A percentile compares a stretch with the other conserved stretches of the same genome.
phyloP scores from a whole-genome alignment of 2,329 filamentous ascomycete genomes.

The Aspergillus jensenii region DNA sequence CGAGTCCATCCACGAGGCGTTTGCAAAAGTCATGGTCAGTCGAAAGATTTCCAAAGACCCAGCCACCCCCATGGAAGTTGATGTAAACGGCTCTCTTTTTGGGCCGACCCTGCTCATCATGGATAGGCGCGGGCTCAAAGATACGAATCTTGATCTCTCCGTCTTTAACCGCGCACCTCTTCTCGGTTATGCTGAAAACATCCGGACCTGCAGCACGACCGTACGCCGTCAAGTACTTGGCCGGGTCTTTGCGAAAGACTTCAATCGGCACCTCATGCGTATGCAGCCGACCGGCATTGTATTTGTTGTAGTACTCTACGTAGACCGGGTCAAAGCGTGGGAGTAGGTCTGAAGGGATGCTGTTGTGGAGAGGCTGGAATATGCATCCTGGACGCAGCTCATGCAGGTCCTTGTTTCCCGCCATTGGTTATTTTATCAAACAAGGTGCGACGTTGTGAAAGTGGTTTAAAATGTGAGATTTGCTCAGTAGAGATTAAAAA shows the following conservation, averaged over 20 bases:
- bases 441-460: not conserved
- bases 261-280: constrained; percentile 45
- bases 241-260: constrained; percentile 39
- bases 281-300: constrained; percentile 42
- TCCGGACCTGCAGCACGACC: constrained; percentile 39
- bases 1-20: constrained; percentile 36
- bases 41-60: constrained; percentile 44
- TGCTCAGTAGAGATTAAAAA: not conserved
- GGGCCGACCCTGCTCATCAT: constrained; percentile 23
- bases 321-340: constrained; percentile 43
- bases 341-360: constrained; percentile 39
- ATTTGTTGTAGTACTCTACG: constrained; percentile 43
- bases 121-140: constrained; percentile 35
- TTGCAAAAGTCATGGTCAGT: constrained; percentile 45
- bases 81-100: constrained; percentile 41
- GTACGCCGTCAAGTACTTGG: constrained; percentile 39
- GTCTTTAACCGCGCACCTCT: constrained; percentile 40
- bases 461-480: not conserved
- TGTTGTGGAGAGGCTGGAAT: constrained; percentile 42
- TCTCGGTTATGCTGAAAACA: constrained; percentile 40
- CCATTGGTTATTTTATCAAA: constrained; percentile 8
- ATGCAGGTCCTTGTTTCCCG: constrained; percentile 24
- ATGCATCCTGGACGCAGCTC: constrained; percentile 23
- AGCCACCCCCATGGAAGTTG: constrained; percentile 44
- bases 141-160: constrained; percentile 43